Conservation (phyloP, 2,329 filamentous ascomycete species). For the Knufia petricola region DNA sequence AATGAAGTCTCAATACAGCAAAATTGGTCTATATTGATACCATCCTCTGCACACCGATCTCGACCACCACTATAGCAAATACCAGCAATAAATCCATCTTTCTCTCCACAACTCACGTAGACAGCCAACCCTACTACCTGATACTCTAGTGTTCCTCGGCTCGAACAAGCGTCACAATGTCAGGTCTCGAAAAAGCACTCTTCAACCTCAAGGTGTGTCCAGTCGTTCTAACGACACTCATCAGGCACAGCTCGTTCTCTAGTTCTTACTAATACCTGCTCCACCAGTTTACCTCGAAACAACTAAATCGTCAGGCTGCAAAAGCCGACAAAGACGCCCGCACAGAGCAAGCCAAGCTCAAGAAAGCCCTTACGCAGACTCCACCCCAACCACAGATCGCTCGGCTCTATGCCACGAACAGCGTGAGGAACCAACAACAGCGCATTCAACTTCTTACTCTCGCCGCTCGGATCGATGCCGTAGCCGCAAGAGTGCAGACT, state of each 20-base stretch:
- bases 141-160: no score
- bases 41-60: no score
- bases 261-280: not conserved
- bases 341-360: conserved; percentile 39
- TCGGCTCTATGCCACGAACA: conserved; percentile 38
- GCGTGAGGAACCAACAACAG: conserved; percentile 38
- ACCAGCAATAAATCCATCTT: no score
- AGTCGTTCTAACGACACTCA: not conserved
- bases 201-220: conserved; percentile 27
- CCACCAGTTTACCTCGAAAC: conserved; percentile 37
- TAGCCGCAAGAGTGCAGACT: conserved; percentile 41
- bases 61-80: no score
- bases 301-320: conserved; percentile 38
- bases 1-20: no score
- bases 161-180: conserved; percentile 15
- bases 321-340: conserved; percentile 38
- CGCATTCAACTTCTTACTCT: conserved; percentile 37
- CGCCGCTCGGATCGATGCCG: conserved; percentile 39
- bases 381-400: conserved; percentile 38
- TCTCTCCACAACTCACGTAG: no score
- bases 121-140: no score
- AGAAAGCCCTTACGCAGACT: conserved; percentile 39
- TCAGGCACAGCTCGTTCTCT: not conserved
- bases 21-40: no score
- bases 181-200: conserved; percentile 24